Conservation (phyloP, 495 filamentous ascomycete genomes). For the Platismatia glauca region DNA sequence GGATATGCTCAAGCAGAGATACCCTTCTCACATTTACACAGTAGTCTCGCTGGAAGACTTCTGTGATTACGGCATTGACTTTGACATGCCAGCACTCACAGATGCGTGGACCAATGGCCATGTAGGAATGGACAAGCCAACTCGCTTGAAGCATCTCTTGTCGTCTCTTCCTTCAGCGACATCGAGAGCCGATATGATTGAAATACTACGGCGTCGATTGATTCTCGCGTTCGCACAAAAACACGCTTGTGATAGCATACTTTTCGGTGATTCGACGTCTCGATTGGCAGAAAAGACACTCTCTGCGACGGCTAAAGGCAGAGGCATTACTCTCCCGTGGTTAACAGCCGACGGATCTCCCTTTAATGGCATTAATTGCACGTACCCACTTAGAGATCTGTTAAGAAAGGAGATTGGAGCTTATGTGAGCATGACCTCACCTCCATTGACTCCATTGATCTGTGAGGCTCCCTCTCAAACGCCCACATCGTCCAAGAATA, state of each 20-base stretch:
- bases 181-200: constrained; percentile 63
- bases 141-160: constrained; percentile 47
- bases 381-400: constrained; percentile 73
- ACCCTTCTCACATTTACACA: constrained; percentile 51
- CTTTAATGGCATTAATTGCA: constrained; percentile 49
- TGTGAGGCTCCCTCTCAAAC: constrained; percentile 30
- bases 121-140: constrained; percentile 23
- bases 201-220: constrained; percentile 58
- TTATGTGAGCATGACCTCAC: constrained; percentile 45
- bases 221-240: constrained; percentile 54
- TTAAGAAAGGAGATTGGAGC: constrained; percentile 66
- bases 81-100: constrained; percentile 14
- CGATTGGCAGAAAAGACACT: constrained; percentile 79
- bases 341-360: constrained; percentile 59
- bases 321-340: constrained; percentile 75
- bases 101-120: neutral
- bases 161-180: constrained; percentile 56
- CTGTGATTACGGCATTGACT: constrained; percentile 37
- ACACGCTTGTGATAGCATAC: constrained; percentile 53
- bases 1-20: constrained; percentile 37
- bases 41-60: constrained; percentile 49
- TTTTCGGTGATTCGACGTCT: constrained; percentile 83
- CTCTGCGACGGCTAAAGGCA: constrained; percentile 79
- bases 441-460: constrained; percentile 45
- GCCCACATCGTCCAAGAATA: constrained; percentile 57